phyloP scores from a whole-genome alignment of 352 stramenopile genomes.

The Globisporangium heterothallicum region DNA sequence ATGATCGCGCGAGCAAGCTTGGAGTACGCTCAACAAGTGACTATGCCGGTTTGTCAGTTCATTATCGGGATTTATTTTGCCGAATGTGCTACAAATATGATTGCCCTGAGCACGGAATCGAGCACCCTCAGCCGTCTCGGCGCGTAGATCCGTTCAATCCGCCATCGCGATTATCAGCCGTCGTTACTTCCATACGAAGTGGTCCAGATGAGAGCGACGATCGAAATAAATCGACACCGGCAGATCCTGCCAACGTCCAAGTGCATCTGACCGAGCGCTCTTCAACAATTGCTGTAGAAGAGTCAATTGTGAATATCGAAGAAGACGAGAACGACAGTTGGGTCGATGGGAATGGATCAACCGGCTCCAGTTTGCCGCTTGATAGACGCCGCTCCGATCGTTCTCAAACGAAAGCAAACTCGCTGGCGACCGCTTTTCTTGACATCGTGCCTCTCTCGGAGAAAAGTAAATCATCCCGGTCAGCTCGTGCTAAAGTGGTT shows the following conservation, averaged over 20 bases:
- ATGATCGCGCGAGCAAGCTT: constrained; percentile 6
- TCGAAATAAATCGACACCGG: background rate
- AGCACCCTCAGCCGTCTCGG: constrained; percentile 55
- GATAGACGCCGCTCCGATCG: constrained; percentile 55
- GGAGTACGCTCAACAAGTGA: constrained; percentile 32
- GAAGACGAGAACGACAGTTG: constrained; percentile 1
- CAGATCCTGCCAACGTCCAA: background rate
- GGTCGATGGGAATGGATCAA: constrained; percentile 7
- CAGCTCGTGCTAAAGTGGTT: constrained; percentile 21
- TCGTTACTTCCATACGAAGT: constrained; percentile 8
- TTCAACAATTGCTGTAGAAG: background rate
- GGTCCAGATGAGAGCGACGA: background rate
- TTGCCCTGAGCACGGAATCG: constrained; percentile 87
- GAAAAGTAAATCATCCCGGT: constrained; percentile 19
- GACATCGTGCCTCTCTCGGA: constrained; percentile 25
- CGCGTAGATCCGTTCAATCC: constrained; percentile 66
- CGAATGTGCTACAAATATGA: constrained; percentile 92
- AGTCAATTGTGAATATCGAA: constrained; percentile 1
- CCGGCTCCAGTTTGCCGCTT: constrained; percentile 11
- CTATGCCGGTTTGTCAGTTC: constrained; percentile 77
- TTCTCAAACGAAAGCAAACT: constrained; percentile 47
- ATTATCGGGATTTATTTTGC: constrained; percentile 90
- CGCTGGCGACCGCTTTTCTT: constrained; percentile 43
- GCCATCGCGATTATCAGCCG: constrained; percentile 31
- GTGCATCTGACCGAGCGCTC: background rate